phyloP scores from a whole-genome alignment of 108 stramenopile genomes.

The Parmales sp. region DNA sequence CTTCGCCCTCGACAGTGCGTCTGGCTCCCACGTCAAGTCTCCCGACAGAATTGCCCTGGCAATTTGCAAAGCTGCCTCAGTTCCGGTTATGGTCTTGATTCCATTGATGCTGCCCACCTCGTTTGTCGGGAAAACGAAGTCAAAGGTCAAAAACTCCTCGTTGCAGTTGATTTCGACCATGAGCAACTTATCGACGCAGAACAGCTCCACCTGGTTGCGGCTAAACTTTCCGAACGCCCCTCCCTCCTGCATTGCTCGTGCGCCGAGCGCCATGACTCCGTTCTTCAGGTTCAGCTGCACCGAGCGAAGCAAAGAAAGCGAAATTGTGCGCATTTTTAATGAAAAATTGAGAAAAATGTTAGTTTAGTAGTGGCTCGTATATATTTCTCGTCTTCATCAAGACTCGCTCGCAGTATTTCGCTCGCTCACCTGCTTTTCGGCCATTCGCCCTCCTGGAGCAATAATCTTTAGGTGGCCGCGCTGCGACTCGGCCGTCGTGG shows the following conservation, averaged over 20 bases:
- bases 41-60: conserved; percentile 79
- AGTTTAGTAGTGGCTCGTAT: no score
- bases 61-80: conserved; percentile 85
- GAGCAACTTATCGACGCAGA: conserved; percentile 91
- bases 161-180: conserved; percentile 94
- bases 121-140: conserved; percentile 91
- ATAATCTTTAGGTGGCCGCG: conserved; percentile 78
- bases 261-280: conserved; percentile 80
- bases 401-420: no score
- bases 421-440: conserved; percentile 65
- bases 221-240: conserved; percentile 86
- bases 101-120: conserved; percentile 71
- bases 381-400: no score
- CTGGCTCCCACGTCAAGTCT: conserved; percentile 86
- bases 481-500: conserved; percentile 67
- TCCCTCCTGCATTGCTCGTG: conserved; percentile 91
- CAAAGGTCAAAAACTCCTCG: conserved; percentile 80
- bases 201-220: conserved; percentile 94
- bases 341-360: no score
- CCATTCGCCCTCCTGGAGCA: conserved; percentile 85
- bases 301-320: no score
- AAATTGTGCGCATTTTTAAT: no score
- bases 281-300: conserved; percentile 62
- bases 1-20: conserved; percentile 86
- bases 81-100: conserved; percentile 72